These are phyloP conservation scores for Colletotrichum higginsianum DNA, from an alignment of 2,329 filamentous ascomycete species.

Conservation along the genomic window DNA sequence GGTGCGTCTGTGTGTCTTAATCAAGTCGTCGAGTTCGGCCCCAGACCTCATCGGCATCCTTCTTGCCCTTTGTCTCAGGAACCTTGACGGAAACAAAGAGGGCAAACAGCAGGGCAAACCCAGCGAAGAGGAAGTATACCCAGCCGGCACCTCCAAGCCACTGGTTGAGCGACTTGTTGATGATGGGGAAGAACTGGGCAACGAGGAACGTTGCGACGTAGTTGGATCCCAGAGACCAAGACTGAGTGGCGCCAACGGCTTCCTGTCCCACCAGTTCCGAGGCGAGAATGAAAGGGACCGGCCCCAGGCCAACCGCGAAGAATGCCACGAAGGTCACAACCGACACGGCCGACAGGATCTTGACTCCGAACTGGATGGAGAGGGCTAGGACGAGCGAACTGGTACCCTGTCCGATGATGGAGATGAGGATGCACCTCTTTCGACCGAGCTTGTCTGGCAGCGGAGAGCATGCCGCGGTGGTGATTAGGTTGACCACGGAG, in stretches of 20 bases:
- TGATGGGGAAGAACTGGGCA: slow-evolving; percentile 92
- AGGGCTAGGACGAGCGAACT: slow-evolving; percentile 84
- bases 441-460: slow-evolving; percentile 90
- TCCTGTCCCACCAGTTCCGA: slow-evolving; percentile 92
- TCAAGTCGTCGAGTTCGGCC: slow-evolving; percentile 73
- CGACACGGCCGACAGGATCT: slow-evolving; percentile 83
- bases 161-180: slow-evolving; percentile 80
- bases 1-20: slow-evolving; percentile 48
- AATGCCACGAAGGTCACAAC: slow-evolving; percentile 90
- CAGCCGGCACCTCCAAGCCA: slow-evolving; percentile 79
- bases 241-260: slow-evolving; percentile 92
- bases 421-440: slow-evolving; percentile 86
- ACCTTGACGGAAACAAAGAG: slow-evolving; percentile 81
- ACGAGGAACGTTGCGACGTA: slow-evolving; percentile 94
- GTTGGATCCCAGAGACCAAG: slow-evolving; percentile 88
- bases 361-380: slow-evolving; percentile 81
- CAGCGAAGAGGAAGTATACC: slow-evolving; percentile 94
- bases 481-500: slow-evolving; percentile 87
- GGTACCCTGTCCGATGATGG: slow-evolving; percentile 86
- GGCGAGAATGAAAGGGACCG: slow-evolving; percentile 94
- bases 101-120: slow-evolving; percentile 77
- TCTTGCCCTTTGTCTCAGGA: slow-evolving; percentile 91
- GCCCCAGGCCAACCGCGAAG: slow-evolving; percentile 92
- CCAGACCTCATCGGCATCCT: slow-evolving; percentile 92
- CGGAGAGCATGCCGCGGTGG: slow-evolving; percentile 85